Percentiles rank a stretch among this genome's conserved stretches.
phyloP scores from a whole-genome alignment of 2,329 filamentous ascomycete genomes.

The Sporothrix inflata region DNA sequence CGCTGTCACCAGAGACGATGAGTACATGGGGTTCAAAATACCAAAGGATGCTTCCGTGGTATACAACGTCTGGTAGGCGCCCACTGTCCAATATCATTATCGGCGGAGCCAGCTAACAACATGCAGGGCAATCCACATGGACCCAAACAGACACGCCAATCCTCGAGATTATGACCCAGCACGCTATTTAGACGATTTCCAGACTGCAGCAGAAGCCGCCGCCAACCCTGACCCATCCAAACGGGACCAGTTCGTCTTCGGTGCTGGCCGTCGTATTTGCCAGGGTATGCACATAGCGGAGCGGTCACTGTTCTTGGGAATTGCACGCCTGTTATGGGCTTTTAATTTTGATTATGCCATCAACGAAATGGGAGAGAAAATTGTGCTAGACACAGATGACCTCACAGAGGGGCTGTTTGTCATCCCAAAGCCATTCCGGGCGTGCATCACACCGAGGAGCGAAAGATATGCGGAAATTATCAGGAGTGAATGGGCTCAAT shows the following conservation, averaged over 20 bases:
- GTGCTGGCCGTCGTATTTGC: conserved; percentile 60
- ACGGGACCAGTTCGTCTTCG: conserved; percentile 59
- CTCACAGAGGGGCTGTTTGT: too few relatives aligned
- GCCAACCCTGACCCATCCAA: conserved; percentile 41
- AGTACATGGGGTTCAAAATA: conserved; percentile 50
- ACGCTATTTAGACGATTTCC: conserved; percentile 41
- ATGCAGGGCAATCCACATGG: conserved; percentile 46
- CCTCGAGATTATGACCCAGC: conserved; percentile 49
- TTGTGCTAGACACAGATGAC: too few relatives aligned
- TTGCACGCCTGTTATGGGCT: conserved; percentile 54
- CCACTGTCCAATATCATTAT: too few relatives aligned
- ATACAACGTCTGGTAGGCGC: conserved; percentile 41
- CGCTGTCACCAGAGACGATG: conserved; percentile 46
- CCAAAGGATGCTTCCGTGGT: conserved; percentile 50
- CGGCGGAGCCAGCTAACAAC: too few relatives aligned
- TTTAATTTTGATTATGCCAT: conserved; percentile 37
- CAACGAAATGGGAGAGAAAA: too few relatives aligned
- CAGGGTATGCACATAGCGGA: conserved; percentile 60
- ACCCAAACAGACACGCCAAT: conserved; percentile 46
- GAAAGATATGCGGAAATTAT: neutral
- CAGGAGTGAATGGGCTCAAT: neutral
- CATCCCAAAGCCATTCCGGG: too few relatives aligned
- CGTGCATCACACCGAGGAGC: too few relatives aligned
- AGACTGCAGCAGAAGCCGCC: conserved; percentile 35
- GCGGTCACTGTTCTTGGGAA: conserved; percentile 51